Conservation (phyloP, 768 basidiomycete species). For the Zangia roseola region DNA sequence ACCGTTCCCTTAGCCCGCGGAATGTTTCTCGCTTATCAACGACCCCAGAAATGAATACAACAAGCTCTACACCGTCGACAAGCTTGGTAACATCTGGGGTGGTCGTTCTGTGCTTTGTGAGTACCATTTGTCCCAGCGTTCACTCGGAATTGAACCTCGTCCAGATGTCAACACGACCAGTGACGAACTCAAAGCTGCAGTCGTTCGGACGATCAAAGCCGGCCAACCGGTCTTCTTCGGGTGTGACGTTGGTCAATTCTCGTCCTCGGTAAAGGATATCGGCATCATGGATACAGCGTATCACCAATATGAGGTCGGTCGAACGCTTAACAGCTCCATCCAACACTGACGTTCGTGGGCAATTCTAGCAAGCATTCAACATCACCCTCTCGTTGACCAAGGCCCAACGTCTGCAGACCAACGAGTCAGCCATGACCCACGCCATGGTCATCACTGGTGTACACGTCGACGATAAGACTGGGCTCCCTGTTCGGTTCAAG, state of each 20-base stretch:
- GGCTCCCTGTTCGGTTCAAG: conserved; percentile 86
- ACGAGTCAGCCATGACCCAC: conserved; percentile 92
- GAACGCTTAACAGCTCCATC: background rate
- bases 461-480: conserved; percentile 69
- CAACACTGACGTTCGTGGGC: conserved; percentile 4
- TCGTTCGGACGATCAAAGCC: conserved; percentile 84
- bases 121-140: conserved; percentile 18
- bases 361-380: conserved; percentile 70
- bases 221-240: conserved; percentile 94
- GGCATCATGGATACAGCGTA: conserved; percentile 89
- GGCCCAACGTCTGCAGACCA: conserved; percentile 76
- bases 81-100: conserved; percentile 91
- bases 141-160: background rate
- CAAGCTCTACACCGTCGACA: conserved; percentile 87
- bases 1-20: conserved; percentile 47
- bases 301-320: conserved; percentile 72
- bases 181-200: conserved; percentile 74
- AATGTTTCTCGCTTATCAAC: conserved; percentile 91
- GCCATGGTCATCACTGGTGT: conserved; percentile 87
- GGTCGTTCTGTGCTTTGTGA: conserved; percentile 81
- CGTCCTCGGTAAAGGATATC: conserved; percentile 47
- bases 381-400: conserved; percentile 80
- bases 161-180: conserved; percentile 88
- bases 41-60: conserved; percentile 86
- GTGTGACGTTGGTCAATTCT: conserved; percentile 91